Percentiles rank a stretch among this genome's conserved stretches.
phyloP scores from a whole-genome alignment of 2,329 filamentous ascomycete species.

The Huntiella bhutanensis region DNA sequence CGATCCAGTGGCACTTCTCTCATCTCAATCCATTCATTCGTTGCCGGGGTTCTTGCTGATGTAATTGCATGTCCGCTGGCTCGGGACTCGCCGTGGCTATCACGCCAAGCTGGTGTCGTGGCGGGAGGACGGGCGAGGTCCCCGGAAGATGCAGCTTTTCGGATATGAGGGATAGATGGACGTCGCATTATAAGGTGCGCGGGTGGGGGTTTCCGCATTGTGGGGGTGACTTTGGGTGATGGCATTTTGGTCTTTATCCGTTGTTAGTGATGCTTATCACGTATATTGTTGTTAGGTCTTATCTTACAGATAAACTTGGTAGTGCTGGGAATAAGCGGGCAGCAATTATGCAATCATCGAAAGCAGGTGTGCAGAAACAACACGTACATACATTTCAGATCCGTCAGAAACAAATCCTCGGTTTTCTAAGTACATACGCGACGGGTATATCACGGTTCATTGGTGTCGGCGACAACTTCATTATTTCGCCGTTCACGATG shows the following conservation, averaged over 20 bases:
- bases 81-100: not conserved
- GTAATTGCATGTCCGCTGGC: not conserved
- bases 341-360: too few relatives aligned
- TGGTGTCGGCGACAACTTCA: too few relatives aligned
- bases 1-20: not conserved
- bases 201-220: not conserved
- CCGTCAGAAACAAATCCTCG: too few relatives aligned
- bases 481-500: too few relatives aligned
- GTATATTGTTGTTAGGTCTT: not conserved
- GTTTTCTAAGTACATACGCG: too few relatives aligned
- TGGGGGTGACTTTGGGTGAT: not conserved
- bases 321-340: not conserved
- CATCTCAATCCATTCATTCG: constrained; percentile 9
- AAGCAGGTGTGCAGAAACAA: too few relatives aligned
- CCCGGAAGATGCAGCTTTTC: not conserved
- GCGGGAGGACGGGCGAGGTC: not conserved
- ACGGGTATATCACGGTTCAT: too few relatives aligned
- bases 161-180: not conserved
- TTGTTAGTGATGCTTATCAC: not conserved
- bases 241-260: not conserved
- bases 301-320: not conserved
- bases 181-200: not conserved
- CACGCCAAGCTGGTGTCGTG: not conserved
- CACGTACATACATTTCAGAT: too few relatives aligned
- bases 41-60: not conserved